Evolutionary conservation across 1,284 basidiomycete genomes (phyloP).

Genomic region (Apiotrichum laibachii): DNA sequence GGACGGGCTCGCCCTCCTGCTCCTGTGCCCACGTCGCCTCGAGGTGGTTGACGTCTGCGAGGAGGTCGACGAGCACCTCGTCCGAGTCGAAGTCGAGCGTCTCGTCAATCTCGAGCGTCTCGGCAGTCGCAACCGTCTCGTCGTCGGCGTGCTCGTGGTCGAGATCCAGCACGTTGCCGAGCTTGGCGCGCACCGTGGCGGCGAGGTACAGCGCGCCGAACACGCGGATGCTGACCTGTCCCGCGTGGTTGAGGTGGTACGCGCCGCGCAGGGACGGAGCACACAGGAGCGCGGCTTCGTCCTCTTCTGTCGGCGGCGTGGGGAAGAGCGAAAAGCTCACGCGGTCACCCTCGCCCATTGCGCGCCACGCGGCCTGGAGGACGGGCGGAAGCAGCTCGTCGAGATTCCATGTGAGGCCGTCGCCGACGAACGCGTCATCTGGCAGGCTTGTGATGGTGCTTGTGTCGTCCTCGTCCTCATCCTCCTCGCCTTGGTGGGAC

Average conservation of each 20-base stretch:
- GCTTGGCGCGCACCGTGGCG: background rate
- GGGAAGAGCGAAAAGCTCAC: background rate
- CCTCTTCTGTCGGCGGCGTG: background rate
- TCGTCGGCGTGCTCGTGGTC: background rate
- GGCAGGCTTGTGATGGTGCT: background rate
- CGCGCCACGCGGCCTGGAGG: constrained; percentile 17
- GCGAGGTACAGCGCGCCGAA: constrained; percentile 20
- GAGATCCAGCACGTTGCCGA: background rate
- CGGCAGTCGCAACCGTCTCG: background rate
- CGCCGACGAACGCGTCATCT: constrained; percentile 24
- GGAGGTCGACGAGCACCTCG: background rate
- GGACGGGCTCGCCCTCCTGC: constrained; percentile 9
- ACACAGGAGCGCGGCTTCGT: constrained; percentile 14
- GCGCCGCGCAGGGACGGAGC: constrained; percentile 7
- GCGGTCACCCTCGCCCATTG: constrained; percentile 1
- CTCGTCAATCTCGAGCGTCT: background rate
- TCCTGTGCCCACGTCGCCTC: constrained; percentile 9
- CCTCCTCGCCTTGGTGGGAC: constrained; percentile 20
- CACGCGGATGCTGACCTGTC: constrained; percentile 24
- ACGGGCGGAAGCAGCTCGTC: constrained; percentile 24
- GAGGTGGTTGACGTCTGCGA: constrained; percentile 6
- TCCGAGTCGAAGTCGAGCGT: background rate
- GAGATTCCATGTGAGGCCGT: constrained; percentile 34
- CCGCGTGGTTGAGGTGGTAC: constrained; percentile 29
- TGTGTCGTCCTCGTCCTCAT: background rate